Percentiles rank a stretch among this genome's conserved stretches.
Evolutionary conservation across 2,329 filamentous ascomycete species (phyloP).

Genomic region (Stachybotrys elegans): DNA sequence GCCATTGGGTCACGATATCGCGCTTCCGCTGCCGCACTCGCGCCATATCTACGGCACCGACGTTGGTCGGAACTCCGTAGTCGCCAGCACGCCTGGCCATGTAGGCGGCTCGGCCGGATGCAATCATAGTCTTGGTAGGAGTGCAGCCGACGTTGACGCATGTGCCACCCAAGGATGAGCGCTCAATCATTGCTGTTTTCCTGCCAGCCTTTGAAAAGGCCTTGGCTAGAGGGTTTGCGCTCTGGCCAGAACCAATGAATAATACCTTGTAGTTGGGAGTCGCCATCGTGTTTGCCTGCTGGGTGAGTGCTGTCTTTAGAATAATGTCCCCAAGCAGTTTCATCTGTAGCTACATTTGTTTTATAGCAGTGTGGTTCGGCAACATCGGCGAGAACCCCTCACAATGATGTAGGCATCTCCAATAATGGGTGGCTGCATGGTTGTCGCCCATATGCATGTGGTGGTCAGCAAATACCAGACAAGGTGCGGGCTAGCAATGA

Average conservation of each 20-base stretch:
- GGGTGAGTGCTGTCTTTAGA: too few relatives aligned
- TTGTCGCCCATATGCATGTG: too few relatives aligned
- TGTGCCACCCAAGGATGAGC: conserved; percentile 44
- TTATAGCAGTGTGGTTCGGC: too few relatives aligned
- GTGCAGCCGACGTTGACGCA: conserved; percentile 53
- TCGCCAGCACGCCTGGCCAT: conserved; percentile 33
- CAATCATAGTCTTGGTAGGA: conserved; percentile 53
- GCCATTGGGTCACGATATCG: conserved; percentile 46
- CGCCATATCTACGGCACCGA: conserved; percentile 39
- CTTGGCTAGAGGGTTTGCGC: conserved; percentile 43
- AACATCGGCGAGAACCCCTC: too few relatives aligned
- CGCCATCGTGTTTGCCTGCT: conserved; percentile 15
- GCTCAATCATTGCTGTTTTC: conserved; percentile 42
- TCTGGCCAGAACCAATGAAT: conserved; percentile 49
- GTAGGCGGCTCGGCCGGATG: conserved; percentile 45
- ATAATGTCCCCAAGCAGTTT: too few relatives aligned
- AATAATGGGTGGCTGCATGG: too few relatives aligned
- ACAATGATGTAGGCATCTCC: too few relatives aligned
- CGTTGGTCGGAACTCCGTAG: conserved; percentile 36
- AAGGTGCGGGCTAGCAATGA: too few relatives aligned
- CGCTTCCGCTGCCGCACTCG: conserved; percentile 47
- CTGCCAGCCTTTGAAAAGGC: conserved; percentile 39
- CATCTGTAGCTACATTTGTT: too few relatives aligned
- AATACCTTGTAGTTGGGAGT: conserved; percentile 24
- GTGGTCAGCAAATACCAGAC: too few relatives aligned